Conservation (phyloP, 768 basidiomycete genomes). For the Pleurotus djamor region DNA sequence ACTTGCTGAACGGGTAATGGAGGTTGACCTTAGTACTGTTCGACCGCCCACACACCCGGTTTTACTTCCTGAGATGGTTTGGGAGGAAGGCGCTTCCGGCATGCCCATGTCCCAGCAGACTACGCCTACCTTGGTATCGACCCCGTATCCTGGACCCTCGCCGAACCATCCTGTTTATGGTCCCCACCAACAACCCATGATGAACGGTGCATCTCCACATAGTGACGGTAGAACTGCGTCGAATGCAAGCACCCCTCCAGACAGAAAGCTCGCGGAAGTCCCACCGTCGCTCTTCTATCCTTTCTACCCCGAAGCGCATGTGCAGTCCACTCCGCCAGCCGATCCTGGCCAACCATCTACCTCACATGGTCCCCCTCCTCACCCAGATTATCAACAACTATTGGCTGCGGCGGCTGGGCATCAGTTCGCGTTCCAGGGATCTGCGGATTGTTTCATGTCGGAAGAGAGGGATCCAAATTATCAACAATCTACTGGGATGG, state of each 20-base stretch:
- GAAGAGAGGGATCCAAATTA: conserved; percentile 56
- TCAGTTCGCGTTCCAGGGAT: conserved; percentile 50
- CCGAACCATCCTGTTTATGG: conserved; percentile 25
- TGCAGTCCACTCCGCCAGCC: conserved; percentile 16
- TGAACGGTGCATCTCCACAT: conserved; percentile 24
- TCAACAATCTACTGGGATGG: conserved; percentile 17
- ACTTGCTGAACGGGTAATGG: conserved; percentile 79
- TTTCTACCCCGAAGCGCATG: conserved; percentile 57
- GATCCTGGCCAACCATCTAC: not conserved
- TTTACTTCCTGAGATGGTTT: conserved; percentile 49
- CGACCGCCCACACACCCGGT: conserved; percentile 41
- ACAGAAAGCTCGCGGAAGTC: conserved; percentile 56
- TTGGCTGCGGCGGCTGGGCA: conserved; percentile 59
- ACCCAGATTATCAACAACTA: conserved; percentile 49
- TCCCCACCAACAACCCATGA: conserved; percentile 29
- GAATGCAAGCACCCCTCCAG: conserved; percentile 31
- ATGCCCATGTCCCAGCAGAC: conserved; percentile 35
- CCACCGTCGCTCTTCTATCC: conserved; percentile 75
- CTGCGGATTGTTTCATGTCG: conserved; percentile 64
- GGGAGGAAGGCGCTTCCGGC: conserved; percentile 42
- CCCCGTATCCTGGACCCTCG: conserved; percentile 27
- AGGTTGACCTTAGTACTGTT: conserved; percentile 65
- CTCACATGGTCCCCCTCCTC: conserved; percentile 15
- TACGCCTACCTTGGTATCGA: conserved; percentile 36
- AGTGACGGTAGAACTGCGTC: conserved; percentile 20